These are phyloP conservation scores for Ceriops decandra DNA, from an alignment of 345 rosid genomes.

Conservation along the genomic window DNA sequence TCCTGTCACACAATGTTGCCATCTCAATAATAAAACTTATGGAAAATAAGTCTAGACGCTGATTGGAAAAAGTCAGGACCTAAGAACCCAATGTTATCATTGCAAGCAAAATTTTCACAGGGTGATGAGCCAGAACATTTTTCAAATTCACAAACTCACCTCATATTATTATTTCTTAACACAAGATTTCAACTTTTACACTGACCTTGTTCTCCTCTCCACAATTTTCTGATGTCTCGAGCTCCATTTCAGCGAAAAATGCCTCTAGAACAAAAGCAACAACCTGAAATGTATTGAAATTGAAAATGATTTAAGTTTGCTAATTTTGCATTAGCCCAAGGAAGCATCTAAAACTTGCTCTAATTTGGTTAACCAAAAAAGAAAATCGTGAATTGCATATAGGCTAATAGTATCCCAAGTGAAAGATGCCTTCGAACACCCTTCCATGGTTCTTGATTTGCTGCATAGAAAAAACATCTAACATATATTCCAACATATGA, in stretches of 20 bases:
- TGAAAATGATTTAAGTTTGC: not conserved
- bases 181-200: constrained; percentile 16
- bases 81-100: not conserved
- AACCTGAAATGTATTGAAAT: constrained; percentile 49
- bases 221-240: constrained; percentile 54
- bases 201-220: constrained; percentile 58
- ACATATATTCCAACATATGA: too few species aligned
- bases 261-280: constrained; percentile 98
- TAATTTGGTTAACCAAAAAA: not conserved
- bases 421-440: not conserved
- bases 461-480: too few species aligned
- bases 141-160: not conserved
- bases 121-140: not conserved
- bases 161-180: not conserved
- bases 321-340: not conserved
- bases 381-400: not conserved
- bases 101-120: not conserved
- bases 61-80: not conserved
- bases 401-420: not conserved
- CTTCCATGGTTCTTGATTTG: not conserved
- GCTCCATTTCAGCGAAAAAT: constrained; percentile 91
- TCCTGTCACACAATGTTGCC: too few species aligned
- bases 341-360: constrained; percentile 3
- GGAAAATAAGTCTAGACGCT: too few species aligned
- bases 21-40: too few species aligned